Conservation (phyloP, 331 rosid genomes). For the Malus hybrid region DNA sequence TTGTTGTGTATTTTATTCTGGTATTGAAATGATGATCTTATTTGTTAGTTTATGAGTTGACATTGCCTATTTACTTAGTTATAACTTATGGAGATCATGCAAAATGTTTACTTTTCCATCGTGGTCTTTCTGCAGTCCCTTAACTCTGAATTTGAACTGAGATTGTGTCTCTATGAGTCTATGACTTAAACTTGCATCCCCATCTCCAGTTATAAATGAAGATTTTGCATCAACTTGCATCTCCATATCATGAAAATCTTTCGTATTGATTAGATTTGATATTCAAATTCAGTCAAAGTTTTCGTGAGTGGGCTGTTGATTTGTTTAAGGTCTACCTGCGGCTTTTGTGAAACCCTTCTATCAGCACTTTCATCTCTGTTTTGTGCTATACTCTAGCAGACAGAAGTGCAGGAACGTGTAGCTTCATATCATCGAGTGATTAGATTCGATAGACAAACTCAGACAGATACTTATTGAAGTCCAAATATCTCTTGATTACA, state of each 20-base stretch:
- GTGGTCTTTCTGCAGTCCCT: background rate
- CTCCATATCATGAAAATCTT: background rate
- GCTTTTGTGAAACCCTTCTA: background rate
- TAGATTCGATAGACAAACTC: no score
- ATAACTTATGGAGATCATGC: background rate
- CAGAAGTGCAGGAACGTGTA: background rate
- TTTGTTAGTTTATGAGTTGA: constrained; percentile 2
- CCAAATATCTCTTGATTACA: background rate
- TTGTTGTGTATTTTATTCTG: background rate
- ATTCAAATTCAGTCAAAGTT: background rate
- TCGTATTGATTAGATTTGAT: background rate
- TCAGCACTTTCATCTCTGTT: background rate
- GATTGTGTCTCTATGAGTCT: background rate
- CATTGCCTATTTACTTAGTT: background rate
- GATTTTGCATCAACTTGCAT: background rate
- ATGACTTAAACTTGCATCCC: background rate
- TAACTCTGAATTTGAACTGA: background rate
- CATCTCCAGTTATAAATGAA: background rate
- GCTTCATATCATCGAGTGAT: background rate
- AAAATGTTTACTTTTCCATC: background rate
- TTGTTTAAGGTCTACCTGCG: background rate
- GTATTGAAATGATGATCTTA: background rate
- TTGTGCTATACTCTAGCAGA: background rate
- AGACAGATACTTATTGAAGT: no score
- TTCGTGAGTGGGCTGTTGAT: background rate